Conservation (phyloP, 805 yeast species). For the Kodamaea restingae region DNA sequence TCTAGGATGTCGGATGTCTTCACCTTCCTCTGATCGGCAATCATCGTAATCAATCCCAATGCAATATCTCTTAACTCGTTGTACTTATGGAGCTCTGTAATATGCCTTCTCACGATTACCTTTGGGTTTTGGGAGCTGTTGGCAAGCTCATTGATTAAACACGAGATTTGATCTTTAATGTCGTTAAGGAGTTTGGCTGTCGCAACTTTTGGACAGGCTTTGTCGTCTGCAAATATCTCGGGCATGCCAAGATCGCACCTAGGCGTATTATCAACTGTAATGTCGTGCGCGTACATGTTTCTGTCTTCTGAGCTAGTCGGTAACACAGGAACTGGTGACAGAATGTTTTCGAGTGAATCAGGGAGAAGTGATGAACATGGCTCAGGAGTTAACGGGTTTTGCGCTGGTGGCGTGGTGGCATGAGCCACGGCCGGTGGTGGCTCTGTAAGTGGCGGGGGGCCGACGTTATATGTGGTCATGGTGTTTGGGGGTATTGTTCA, state of each 20-base stretch:
- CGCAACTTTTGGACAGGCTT: not conserved
- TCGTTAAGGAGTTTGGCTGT: constrained; percentile 23
- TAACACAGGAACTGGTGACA: not conserved
- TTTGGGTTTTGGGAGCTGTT: constrained; percentile 37
- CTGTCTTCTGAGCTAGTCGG: not conserved
- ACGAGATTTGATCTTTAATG: constrained; percentile 30
- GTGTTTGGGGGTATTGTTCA: not conserved
- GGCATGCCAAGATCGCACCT: constrained; percentile 4
- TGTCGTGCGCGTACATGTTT: constrained; percentile 1
- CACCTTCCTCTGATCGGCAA: constrained; percentile 54
- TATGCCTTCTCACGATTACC: constrained; percentile 47
- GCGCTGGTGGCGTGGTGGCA: not conserved
- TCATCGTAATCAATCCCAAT: constrained; percentile 50
- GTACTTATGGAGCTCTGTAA: constrained; percentile 49
- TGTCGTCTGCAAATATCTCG: not conserved
- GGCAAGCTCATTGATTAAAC: constrained; percentile 29
- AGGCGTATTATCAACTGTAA: constrained; percentile 10
- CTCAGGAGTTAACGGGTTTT: not conserved
- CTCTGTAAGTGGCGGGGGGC: constrained; percentile 8
- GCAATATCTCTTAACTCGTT: constrained; percentile 65
- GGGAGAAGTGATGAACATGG: not conserved
- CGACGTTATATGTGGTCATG: constrained; percentile 5
- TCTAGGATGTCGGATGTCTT: constrained; percentile 39
- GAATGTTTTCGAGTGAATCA: constrained; percentile 1
- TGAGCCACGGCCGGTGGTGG: not conserved